These are phyloP conservation scores for Coniosporium apollinis DNA, from an alignment of 495 filamentous ascomycete species.

Conservation along the genomic window DNA sequence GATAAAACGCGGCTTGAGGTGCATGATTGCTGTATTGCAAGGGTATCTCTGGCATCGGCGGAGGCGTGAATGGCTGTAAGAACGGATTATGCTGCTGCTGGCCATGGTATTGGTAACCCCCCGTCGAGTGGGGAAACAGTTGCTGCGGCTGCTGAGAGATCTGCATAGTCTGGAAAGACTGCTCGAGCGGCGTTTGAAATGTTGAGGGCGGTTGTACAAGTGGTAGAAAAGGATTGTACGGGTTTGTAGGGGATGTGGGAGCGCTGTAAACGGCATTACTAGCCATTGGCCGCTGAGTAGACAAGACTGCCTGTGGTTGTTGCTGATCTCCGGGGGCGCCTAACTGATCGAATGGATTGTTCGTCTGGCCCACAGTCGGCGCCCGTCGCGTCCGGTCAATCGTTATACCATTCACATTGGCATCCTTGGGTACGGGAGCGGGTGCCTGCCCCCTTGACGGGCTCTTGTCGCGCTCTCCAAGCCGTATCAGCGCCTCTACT, in stretches of 20 bases:
- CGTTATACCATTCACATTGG: conserved; percentile 8
- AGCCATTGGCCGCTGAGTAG: neutral
- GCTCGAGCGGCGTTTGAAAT: conserved; percentile 26
- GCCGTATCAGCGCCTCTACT: conserved; percentile 62
- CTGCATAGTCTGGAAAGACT: conserved; percentile 58
- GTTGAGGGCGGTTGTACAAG: conserved; percentile 6
- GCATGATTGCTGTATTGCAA: conserved; percentile 30
- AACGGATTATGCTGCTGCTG: conserved; percentile 28
- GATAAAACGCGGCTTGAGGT: neutral
- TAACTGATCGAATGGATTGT: conserved; percentile 6
- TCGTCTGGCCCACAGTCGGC: neutral
- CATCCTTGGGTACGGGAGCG: neutral
- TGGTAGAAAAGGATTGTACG: conserved; percentile 17
- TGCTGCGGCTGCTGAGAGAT: conserved; percentile 41
- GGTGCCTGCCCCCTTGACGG: conserved; percentile 7
- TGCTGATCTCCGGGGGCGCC: conserved; percentile 3
- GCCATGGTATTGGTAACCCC: conserved; percentile 47
- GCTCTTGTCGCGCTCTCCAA: conserved; percentile 48
- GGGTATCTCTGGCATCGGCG: conserved; percentile 38
- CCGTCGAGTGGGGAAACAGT: conserved; percentile 72
- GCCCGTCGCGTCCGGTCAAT: conserved; percentile 12
- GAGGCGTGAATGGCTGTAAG: conserved; percentile 32
- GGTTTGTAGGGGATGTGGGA: conserved; percentile 10
- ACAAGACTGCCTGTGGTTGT: neutral
- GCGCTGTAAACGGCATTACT: conserved; percentile 1